Base-by-base conservation (phyloP, 78 protist species). In the slime mould (Dictyostelium discoideum) region DNA sequence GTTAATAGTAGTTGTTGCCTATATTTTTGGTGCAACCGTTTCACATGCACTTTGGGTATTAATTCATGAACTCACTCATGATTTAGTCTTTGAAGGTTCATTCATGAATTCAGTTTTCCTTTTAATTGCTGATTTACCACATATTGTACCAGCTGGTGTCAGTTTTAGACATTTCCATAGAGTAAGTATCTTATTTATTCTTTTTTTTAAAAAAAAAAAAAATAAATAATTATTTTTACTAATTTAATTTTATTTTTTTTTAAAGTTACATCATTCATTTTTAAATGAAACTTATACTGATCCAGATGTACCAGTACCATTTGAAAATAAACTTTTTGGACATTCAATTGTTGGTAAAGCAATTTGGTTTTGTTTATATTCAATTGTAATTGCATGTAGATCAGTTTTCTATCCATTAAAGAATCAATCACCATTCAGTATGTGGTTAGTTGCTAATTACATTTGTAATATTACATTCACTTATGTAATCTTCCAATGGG, bases 141-240 rank as follows among this genome's bases (percentile, higher is more conserved):
- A 96, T 54, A 80, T 26, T 24, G 6, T 98, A 26, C 99, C 98
- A 39, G 85, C 92, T 24, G 69, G 97, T 46, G 54, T 86, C 65
- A 50, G 96, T 63, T 98, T 98, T 96, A 88, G 96, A 44, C 72
- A 67, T 67, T 98, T 97, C 85, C 99, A 98, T 86, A 98, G 97
- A 98, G 97, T 96, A 81, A 42, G 82, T 81, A 32, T 32, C 37
- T 32, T 32, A n/a, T n/a, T n/a, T n/a, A n/a, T n/a, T n/a, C n/a
- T n/a, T n/a, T n/a, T n/a, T n/a, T n/a, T n/a, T n/a, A n/a, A n/a
- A n/a, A n/a, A n/a, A n/a, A n/a, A n/a, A n/a, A n/a, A n/a, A n/a
- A n/a, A n/a, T n/a, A n/a, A n/a, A n/a, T n/a, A n/a, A n/a, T n/a
- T n/a, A n/a, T n/a, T n/a, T n/a, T n/a, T n/a, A n/a, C n/a, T n/a